phyloP scores from a whole-genome alignment of 148 eudicot genomes.

The Persicaria maculosa region DNA sequence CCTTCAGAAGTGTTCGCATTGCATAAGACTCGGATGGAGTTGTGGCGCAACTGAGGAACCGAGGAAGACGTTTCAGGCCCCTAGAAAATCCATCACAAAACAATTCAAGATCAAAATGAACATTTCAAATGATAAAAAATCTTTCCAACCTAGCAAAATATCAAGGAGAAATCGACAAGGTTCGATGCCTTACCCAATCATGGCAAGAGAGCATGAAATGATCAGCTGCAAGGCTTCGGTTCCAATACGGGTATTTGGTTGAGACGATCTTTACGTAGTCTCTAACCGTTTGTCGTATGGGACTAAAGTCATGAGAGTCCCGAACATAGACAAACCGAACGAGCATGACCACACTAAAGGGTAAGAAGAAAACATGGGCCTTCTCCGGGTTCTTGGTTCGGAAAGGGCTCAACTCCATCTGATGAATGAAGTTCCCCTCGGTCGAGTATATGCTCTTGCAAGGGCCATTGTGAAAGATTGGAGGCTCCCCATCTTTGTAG shows the following conservation, averaged over 20 bases:
- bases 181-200: slow-evolving; percentile 50
- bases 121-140: background rate
- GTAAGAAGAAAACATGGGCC: slow-evolving; percentile 65
- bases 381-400: slow-evolving; percentile 48
- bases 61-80: slow-evolving; percentile 68
- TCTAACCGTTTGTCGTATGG: slow-evolving; percentile 37
- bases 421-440: slow-evolving; percentile 63
- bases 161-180: background rate
- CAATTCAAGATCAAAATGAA: background rate
- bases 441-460: slow-evolving; percentile 55
- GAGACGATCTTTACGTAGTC: slow-evolving; percentile 48
- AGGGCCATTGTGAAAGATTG: slow-evolving; percentile 68
- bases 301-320: slow-evolving; percentile 38
- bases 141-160: background rate
- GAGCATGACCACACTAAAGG: slow-evolving; percentile 48
- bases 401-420: slow-evolving; percentile 41
- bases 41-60: slow-evolving; percentile 42
- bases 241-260: slow-evolving; percentile 53
- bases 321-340: slow-evolving; percentile 37
- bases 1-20: slow-evolving; percentile 83
- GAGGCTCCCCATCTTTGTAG: slow-evolving; percentile 69
- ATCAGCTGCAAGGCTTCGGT: slow-evolving; percentile 66
- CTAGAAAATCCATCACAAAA: slow-evolving; percentile 20
- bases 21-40: slow-evolving; percentile 66
- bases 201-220: slow-evolving; percentile 86